A percentile compares a stretch with the other conserved stretches of the same genome.
Conservation (phyloP, 2,329 filamentous ascomycete genomes). For the Microascus cirrosus region DNA sequence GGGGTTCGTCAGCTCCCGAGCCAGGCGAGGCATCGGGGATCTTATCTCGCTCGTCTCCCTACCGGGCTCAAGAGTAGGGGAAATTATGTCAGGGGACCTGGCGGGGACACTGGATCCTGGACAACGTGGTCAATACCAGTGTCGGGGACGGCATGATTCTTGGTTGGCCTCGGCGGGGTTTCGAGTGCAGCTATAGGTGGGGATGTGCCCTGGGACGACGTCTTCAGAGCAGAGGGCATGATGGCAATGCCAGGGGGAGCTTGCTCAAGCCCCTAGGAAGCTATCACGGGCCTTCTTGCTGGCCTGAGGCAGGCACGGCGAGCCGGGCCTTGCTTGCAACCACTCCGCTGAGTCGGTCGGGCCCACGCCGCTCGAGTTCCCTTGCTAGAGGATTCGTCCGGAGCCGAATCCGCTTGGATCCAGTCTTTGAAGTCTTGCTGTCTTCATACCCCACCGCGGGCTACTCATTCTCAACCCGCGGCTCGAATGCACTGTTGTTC, state of each 20-base stretch:
- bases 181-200: neutral
- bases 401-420: slow-evolving; percentile 7
- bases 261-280: slow-evolving; percentile 12
- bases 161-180: neutral
- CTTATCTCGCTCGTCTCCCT: no score
- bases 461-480: neutral
- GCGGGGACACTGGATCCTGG: neutral
- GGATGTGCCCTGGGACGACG: neutral
- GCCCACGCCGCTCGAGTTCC: slow-evolving; percentile 1
- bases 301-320: slow-evolving; percentile 15
- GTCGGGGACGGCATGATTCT: neutral
- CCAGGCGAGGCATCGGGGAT: no score
- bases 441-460: neutral
- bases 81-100: no score
- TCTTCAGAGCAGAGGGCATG: neutral
- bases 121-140: no score
- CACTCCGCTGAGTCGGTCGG: slow-evolving; percentile 19
- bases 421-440: neutral
- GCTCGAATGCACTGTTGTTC: neutral
- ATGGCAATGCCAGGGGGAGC: slow-evolving; percentile 17
- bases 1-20: no score
- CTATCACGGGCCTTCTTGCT: slow-evolving; percentile 18
- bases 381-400: slow-evolving; percentile 7
- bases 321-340: slow-evolving; percentile 6
- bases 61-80: no score